Evolutionary conservation across 441 rosid species (phyloP).

Genomic region (Arabidopsis lyrata): DNA sequence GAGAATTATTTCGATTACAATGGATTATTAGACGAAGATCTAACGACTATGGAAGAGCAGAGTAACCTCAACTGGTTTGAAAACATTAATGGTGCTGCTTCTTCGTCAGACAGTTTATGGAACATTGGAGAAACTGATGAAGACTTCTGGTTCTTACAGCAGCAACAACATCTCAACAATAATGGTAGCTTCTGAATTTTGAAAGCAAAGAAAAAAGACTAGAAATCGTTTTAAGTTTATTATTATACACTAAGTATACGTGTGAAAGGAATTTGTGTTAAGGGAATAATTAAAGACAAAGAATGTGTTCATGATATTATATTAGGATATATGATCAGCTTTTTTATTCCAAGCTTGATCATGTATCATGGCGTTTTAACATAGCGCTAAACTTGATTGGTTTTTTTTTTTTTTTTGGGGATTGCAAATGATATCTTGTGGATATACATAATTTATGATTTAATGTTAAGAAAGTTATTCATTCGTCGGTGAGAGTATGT

Average conservation of each 20-base stretch:
- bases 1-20: slow-evolving; percentile 58
- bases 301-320: slow-evolving; percentile 32
- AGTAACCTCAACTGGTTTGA: slow-evolving; percentile 60
- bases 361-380: slow-evolving; percentile 33
- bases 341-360: slow-evolving; percentile 43
- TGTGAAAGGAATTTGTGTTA: slow-evolving; percentile 44
- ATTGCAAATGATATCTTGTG: slow-evolving; percentile 39
- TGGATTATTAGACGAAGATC: slow-evolving; percentile 51
- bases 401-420: neutral
- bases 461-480: neutral
- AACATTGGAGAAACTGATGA: slow-evolving; percentile 54
- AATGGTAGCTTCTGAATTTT: slow-evolving; percentile 49
- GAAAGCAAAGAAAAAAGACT: neutral
- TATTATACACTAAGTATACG: slow-evolving; percentile 26
- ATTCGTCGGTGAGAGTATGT: slow-evolving; percentile 18
- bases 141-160: slow-evolving; percentile 63
- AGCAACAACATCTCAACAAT: slow-evolving; percentile 58
- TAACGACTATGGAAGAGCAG: slow-evolving; percentile 57
- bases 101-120: slow-evolving; percentile 68
- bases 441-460: slow-evolving; percentile 16
- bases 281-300: slow-evolving; percentile 38
- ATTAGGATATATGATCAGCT: slow-evolving; percentile 41
- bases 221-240: slow-evolving; percentile 24
- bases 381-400: slow-evolving; percentile 37
- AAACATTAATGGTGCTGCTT: slow-evolving; percentile 49